Percentiles rank a stretch among this genome's conserved stretches.
Conservation (phyloP, 1,284 basidiomycete genomes). For the Rhodotorula mucilaginosa region DNA sequence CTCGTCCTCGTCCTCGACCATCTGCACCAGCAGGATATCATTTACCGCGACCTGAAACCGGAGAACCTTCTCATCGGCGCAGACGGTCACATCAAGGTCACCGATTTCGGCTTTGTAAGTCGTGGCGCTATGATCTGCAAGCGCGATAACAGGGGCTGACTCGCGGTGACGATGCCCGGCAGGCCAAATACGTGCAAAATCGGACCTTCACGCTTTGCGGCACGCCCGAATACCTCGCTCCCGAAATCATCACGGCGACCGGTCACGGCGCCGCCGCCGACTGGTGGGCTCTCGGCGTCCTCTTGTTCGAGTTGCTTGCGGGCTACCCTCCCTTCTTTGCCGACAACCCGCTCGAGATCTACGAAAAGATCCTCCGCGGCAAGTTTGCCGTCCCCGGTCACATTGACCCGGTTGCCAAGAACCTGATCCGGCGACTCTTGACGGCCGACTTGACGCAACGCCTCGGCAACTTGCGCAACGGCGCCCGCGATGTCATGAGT, state of each 20-base stretch:
- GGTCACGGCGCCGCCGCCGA: slow-evolving; percentile 62
- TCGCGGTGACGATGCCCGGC: background rate
- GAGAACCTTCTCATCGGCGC: slow-evolving; percentile 55
- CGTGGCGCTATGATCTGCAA: slow-evolving; percentile 48
- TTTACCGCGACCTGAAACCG: slow-evolving; percentile 58
- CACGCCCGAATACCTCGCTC: slow-evolving; percentile 83
- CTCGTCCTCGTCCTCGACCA: slow-evolving; percentile 93
- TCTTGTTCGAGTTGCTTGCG: slow-evolving; percentile 91
- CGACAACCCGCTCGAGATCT: slow-evolving; percentile 44
- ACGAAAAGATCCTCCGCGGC: slow-evolving; percentile 45
- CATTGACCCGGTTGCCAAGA: slow-evolving; percentile 42
- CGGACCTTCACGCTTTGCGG: slow-evolving; percentile 45
- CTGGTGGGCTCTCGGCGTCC: slow-evolving; percentile 98
- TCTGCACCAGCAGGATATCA: slow-evolving; percentile 73
- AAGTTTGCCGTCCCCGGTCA: slow-evolving; percentile 41
- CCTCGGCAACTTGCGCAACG: slow-evolving; percentile 45
- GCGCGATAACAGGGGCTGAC: slow-evolving; percentile 16
- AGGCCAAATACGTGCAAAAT: slow-evolving; percentile 37
- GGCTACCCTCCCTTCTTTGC: slow-evolving; percentile 56
- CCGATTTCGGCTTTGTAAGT: slow-evolving; percentile 58
- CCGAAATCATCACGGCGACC: slow-evolving; percentile 57
- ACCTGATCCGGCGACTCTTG: slow-evolving; percentile 42
- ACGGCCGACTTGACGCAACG: slow-evolving; percentile 43
- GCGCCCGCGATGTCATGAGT: slow-evolving; percentile 43
- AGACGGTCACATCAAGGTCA: slow-evolving; percentile 47